Conservation (phyloP, 768 basidiomycete species). For the Zangia roseola region DNA sequence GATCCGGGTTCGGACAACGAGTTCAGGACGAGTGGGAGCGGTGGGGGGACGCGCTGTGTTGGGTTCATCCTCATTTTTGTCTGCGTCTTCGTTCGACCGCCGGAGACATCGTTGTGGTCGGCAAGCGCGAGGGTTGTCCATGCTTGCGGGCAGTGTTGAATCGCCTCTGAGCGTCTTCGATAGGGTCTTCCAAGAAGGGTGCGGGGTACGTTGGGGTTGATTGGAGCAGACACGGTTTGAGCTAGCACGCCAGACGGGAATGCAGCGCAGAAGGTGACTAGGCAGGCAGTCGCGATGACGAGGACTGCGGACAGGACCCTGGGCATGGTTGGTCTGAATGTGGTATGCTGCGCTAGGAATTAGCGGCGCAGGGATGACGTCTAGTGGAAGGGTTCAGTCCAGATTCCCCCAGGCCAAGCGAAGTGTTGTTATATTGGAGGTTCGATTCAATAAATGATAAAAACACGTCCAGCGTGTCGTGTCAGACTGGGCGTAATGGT, state of each 20-base stretch:
- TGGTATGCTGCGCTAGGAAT: not conserved
- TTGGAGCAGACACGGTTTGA: not conserved
- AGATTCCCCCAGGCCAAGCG: too few relatives aligned
- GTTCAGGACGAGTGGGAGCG: constrained; percentile 5
- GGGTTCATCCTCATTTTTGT: not conserved
- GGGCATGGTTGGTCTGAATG: constrained; percentile 1
- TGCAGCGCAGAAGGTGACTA: constrained; percentile 7
- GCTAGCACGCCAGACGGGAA: constrained; percentile 1
- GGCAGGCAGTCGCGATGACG: constrained; percentile 8
- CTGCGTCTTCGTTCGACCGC: not conserved
- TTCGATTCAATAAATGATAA: too few relatives aligned
- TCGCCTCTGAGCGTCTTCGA: not conserved
- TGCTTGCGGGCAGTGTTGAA: not conserved
- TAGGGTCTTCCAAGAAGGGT: constrained; percentile 17
- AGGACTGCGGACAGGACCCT: not conserved
- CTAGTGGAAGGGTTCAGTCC: not conserved
- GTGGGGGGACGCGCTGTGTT: not conserved
- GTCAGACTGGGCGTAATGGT: not conserved
- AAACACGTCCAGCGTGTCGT: constrained; percentile 16
- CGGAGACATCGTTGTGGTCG: not conserved
- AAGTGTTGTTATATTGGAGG: too few relatives aligned
- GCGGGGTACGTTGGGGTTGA: constrained; percentile 5
- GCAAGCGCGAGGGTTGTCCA: not conserved
- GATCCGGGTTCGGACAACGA: not conserved
- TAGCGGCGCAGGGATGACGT: not conserved